Evolutionary conservation across 805 yeast species (phyloP), one percentile per base, ranked within the genome.

Genomic region (Saccharomyces mikatae): DNA sequence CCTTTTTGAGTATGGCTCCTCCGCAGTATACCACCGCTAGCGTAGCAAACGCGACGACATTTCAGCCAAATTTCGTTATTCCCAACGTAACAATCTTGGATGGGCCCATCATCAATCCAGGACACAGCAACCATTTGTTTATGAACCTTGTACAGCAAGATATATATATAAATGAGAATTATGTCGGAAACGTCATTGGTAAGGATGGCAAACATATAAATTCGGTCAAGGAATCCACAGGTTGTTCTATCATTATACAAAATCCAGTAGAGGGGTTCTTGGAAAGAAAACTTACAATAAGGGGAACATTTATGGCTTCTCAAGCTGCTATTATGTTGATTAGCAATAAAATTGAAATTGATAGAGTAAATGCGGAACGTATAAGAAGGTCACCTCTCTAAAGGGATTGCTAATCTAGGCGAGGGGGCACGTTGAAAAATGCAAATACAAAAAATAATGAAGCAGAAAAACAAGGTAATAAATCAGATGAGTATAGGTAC

Each of bases 161-260:
- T 56, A 76, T 89, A 3, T 84, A 73, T 60, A 89, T 89, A 47
- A 90, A 95, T 26, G 84, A 84, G 64, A 80, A 81, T 41, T 85
- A 79, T 68, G 90, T 89, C 44, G 96, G 96, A 1, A 80, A 87
- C 44, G 84, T 89, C 28, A 89, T 89, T 56, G 96, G 96, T 1
- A 87, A 83, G 69, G 89, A 89, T 31, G 96, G 96, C 21, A 82
- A 86, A 62, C 86, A 84, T 61, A 84, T 89, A 55, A 86, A 83
- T 63, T 89, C 86, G 58, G 83, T 89, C 50, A 79, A 92, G 58
- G 84, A 83, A 56, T 76, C 81, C 29, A 82, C 92, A 22, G 92
- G 95, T 31, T 80, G 89, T 48, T 83, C 84, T 55, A 87, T 89
- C 28, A 80, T 81, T 58, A 86, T 89, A 52, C 87, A 82, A 58